Conservation (phyloP, 176 grass and related monocot genomes). For the Musa schizocarpa region DNA sequence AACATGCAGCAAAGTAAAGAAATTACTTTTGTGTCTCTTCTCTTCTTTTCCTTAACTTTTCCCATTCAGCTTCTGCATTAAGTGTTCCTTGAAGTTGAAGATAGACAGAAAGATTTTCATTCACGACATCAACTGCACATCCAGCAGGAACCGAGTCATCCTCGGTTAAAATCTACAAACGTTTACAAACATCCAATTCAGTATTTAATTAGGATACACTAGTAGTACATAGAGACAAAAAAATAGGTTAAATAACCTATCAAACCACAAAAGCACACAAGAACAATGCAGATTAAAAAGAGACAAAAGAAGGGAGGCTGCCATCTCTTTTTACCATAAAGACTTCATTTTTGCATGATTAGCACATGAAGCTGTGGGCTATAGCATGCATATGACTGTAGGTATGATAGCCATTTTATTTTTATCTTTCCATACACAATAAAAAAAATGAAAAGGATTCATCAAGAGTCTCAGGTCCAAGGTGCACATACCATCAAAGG, state of each 20-base stretch:
- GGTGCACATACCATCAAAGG: too few relatives aligned
- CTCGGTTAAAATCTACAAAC: conserved; percentile 42
- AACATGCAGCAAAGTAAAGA: not conserved
- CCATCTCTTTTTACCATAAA: too few relatives aligned
- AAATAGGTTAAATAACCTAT: not conserved
- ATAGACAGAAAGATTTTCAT: conserved; percentile 66
- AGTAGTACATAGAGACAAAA: not conserved
- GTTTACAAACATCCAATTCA: not conserved
- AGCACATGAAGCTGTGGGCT: too few relatives aligned
- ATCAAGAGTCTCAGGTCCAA: too few relatives aligned
- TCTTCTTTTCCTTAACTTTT: conserved; percentile 76
- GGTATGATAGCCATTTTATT: too few relatives aligned
- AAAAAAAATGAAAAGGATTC: too few relatives aligned
- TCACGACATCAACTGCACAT: conserved; percentile 72
- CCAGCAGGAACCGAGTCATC: conserved; percentile 42
- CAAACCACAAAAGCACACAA: not conserved
- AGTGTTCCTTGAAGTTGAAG: conserved; percentile 85
- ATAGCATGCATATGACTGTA: too few relatives aligned
- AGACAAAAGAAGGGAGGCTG: too few relatives aligned
- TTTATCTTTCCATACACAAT: too few relatives aligned
- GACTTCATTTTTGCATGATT: too few relatives aligned
- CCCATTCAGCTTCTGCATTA: conserved; percentile 56
- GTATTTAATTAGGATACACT: too few relatives aligned
- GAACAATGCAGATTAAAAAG: too few relatives aligned
- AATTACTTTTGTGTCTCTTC: conserved; percentile 65